Base-by-base conservation (phyloP, 2,329 filamentous ascomycete genomes). In the Aspergillus jensenii region DNA sequence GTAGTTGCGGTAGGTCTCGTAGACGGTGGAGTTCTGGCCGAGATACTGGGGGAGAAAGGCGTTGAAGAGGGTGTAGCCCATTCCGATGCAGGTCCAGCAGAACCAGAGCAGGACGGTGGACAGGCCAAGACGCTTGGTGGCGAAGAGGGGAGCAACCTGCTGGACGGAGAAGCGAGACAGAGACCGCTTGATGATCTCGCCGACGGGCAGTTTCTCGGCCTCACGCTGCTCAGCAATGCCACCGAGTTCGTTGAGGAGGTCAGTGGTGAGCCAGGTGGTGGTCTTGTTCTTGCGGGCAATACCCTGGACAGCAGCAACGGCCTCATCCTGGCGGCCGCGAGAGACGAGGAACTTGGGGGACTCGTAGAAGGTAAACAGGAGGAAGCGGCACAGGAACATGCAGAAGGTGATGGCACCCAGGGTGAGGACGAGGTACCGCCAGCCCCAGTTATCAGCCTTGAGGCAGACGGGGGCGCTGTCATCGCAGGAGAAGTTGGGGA, bases 21-120 rank as follows among this genome's bases (percentile, higher is more conserved):
- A 69, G 19, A 72, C 71, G 15, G 76, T 68, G n/a, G 73, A 74
- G 4, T 65, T 62, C 48, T 75, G 76, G n/a, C 68, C 62, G 11
- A 96, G 84, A 69, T 95, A 95, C 65, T 95, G 90, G 0, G 91
- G 91, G n/a, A 96, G 81, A 75, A 96, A 96, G 52, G 90, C 89
- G 74, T 95, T 95, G 82, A 93, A 96, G 2, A 96, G 83, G 1
- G 90, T 90, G 69, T 93, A 96, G 2, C 87, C 90, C 85, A 96
- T 89, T 59, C 91, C 91, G 64, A 96, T 93, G 14, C 85, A 87
- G 0, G 87, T 82, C 91, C 91, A 96, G 71, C 86, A 87, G 74
- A 92, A 90, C 89, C 27, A 31, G 48, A 93, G 71, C 1, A 84
- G 68, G n/a, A 73, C 58, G 25, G 81, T 85, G 11, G 78, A 80